These are phyloP conservation scores for Blastomyces parvus DNA, from an alignment of 2,329 filamentous ascomycete species.

Conservation along the genomic window DNA sequence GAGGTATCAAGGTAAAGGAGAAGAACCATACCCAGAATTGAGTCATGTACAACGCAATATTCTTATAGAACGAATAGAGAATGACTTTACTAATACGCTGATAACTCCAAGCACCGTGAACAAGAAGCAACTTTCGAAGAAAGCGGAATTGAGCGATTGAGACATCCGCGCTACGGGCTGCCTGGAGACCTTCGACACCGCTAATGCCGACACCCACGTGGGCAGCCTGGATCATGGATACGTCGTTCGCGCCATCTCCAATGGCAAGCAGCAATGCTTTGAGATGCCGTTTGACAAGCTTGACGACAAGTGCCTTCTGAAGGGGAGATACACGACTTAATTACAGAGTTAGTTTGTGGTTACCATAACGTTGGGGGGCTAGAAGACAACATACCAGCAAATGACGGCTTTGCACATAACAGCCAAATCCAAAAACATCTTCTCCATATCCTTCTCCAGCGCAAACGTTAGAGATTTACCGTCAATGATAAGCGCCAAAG, in stretches of 20 bases:
- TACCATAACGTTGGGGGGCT: too few relatives aligned
- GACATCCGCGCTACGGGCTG: conserved; percentile 89
- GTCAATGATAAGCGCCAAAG: conserved; percentile 86
- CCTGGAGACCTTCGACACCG: conserved; percentile 92
- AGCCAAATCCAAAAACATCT: conserved; percentile 83
- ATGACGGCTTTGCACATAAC: conserved; percentile 98
- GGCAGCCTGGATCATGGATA: conserved; percentile 99
- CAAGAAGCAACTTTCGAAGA: conserved; percentile 82
- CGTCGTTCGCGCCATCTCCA: conserved; percentile 94
- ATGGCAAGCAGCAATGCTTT: conserved; percentile 90
- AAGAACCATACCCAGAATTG: conserved; percentile 78
- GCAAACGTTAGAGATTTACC: conserved; percentile 91
- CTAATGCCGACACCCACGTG: conserved; percentile 98
- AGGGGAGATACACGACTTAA: conserved; percentile 83
- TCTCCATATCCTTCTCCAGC: conserved; percentile 87
- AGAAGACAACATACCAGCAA: conserved; percentile 50
- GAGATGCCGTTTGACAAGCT: conserved; percentile 90
- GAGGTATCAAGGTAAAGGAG: neutral
- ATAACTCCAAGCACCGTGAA: conserved; percentile 96
- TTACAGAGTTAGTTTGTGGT: conserved; percentile 1
- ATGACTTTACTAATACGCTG: conserved; percentile 96
- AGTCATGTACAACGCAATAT: conserved; percentile 96
- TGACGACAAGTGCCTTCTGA: conserved; percentile 95
- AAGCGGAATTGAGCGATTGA: conserved; percentile 94
- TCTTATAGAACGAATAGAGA: conserved; percentile 98